These are phyloP conservation scores for Rosa persica DNA, from an alignment of 306 rosid species.

Conservation along the genomic window DNA sequence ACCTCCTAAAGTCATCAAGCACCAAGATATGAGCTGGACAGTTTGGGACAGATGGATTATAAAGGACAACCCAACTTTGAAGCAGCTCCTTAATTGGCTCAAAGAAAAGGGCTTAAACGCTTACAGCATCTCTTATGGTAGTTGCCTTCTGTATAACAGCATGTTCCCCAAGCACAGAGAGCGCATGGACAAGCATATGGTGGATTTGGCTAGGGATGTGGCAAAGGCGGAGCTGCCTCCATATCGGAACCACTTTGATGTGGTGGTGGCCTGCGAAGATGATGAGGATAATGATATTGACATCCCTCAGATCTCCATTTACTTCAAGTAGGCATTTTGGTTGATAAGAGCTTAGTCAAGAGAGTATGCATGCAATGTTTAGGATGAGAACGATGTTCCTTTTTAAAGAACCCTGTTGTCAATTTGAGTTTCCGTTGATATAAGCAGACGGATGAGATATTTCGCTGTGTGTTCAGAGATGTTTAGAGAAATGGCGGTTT, in stretches of 20 bases:
- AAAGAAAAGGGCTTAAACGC: slow-evolving; percentile 33
- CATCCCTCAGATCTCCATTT: slow-evolving; percentile 34
- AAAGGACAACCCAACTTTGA: slow-evolving; percentile 30
- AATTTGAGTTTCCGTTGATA: slow-evolving; percentile 15
- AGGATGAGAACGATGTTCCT: slow-evolving; percentile 15
- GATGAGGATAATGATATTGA: slow-evolving; percentile 36
- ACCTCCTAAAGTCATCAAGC: slow-evolving; percentile 40
- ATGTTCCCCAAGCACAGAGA: slow-evolving; percentile 35
- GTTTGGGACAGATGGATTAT: slow-evolving; percentile 42
- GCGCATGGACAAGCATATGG: slow-evolving; percentile 37
- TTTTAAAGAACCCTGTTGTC: background rate
- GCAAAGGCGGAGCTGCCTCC: slow-evolving; percentile 36
- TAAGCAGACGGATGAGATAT: background rate
- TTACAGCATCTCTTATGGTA: slow-evolving; percentile 34
- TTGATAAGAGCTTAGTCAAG: background rate
- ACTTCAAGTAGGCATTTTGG: slow-evolving; percentile 32
- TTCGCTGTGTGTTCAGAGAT: background rate
- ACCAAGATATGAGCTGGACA: slow-evolving; percentile 35
- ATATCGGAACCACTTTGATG: slow-evolving; percentile 28
- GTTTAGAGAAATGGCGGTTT: background rate
- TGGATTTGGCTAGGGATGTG: slow-evolving; percentile 32
- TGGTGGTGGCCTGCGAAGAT: slow-evolving; percentile 37
- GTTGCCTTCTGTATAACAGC: slow-evolving; percentile 38
- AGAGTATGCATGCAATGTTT: background rate
- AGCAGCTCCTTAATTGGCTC: slow-evolving; percentile 33